phyloP scores from a whole-genome alignment of 176 grass and related monocot species.

The Triticum monococcum region DNA sequence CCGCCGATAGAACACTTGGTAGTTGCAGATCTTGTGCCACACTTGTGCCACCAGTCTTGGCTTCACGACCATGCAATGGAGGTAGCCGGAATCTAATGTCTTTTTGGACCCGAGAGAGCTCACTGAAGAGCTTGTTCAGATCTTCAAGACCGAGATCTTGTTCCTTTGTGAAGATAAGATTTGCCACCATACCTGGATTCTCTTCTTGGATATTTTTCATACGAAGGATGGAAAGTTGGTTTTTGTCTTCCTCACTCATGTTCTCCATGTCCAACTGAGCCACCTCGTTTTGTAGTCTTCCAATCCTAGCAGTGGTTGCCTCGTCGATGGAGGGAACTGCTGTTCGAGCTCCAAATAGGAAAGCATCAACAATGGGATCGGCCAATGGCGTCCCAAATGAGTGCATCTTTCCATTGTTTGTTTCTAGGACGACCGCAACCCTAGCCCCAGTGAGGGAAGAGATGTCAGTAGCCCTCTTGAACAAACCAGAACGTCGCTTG shows the following conservation, averaged over 20 bases:
- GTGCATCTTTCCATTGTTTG: background rate
- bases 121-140: background rate
- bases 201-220: background rate
- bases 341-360: background rate
- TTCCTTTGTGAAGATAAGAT: background rate
- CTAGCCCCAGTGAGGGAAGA: background rate
- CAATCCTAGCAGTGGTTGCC: background rate
- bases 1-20: background rate
- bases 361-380: constrained; percentile 11
- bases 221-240: background rate
- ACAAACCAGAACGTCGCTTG: background rate
- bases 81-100: background rate
- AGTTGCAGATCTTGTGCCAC: background rate
- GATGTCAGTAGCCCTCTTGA: background rate
- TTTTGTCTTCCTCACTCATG: background rate
- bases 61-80: background rate
- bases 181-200: background rate
- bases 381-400: background rate
- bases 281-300: background rate
- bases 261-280: background rate
- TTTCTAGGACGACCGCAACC: background rate
- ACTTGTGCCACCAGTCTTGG: background rate
- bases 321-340: background rate
- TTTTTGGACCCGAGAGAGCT: background rate
- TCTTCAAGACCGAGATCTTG: background rate